Base-by-base conservation (phyloP, 75 land plant genomes). In the Cryptomeria japonica region DNA sequence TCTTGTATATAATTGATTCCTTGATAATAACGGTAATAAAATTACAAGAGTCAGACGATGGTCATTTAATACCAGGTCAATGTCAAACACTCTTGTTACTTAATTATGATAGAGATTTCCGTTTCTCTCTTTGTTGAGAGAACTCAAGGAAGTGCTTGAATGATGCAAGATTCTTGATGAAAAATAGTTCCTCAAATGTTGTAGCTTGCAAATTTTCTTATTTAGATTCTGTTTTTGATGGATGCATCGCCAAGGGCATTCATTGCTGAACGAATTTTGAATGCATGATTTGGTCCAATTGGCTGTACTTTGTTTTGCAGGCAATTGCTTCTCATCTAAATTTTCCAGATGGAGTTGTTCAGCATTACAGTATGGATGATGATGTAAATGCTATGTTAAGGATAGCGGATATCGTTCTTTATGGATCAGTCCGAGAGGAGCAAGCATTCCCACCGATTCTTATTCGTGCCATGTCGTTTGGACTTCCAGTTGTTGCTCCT, bases 391-490 rank as follows among this genome's bases (percentile, higher is more conserved):
- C 90, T 46, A 42, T 95, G 14, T 79, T 98, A 38, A 87, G 94
- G 88, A 92, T 94, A 93, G 88, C 99, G 36, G 95, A 98, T 87
- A 91, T 95, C 80, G 95, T 96, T 87, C 86, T 98, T 13, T 95
- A 98, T 90, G 93, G 89, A 13, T 95, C 98, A 25, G 88, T 95
- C 47, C 93, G 92, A 87, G 94, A 93, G 70, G 96, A 93, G 83
- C 97, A 94, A 85, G 91, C 89, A 80, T 95, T 97, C 86, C 98
- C 99, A 86, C 89, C 97, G 28, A 85, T 96, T 56, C 91, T 97
- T 80, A 73, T 87, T n/a, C 92, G 96, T 80, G 99, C 99, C 38
- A 96, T 98, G 97, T 91, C 95, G 44, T 93, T 95, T 87, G 93
- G 88, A 84, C 89, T 91, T 8, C 97, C 95, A 15, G 75, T 97